Evolutionary conservation across 768 basidiomycete genomes (phyloP).

Genomic region (Podaxis rugospora): DNA sequence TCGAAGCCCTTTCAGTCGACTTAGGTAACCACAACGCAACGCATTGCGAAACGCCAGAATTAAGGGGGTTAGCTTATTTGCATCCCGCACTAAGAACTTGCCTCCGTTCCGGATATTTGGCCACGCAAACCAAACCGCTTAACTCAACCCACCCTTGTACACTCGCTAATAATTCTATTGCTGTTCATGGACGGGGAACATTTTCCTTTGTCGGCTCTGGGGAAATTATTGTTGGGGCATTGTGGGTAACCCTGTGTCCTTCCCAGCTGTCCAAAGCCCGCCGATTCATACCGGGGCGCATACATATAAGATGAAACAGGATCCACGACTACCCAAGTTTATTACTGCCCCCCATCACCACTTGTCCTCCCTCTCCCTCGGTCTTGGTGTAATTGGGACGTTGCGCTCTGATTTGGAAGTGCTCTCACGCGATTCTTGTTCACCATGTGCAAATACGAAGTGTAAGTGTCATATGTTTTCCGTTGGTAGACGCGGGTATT

Average conservation of each 20-base stretch:
- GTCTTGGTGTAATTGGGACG: background rate
- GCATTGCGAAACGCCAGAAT: slow-evolving; percentile 4
- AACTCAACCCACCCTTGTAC: slow-evolving; percentile 2
- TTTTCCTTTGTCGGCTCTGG: slow-evolving; percentile 8
- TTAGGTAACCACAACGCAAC: slow-evolving; percentile 7
- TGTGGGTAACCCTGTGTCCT: slow-evolving; percentile 9
- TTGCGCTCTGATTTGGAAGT: background rate
- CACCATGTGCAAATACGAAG: slow-evolving; percentile 32
- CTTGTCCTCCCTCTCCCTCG: background rate
- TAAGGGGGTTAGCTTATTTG: background rate
- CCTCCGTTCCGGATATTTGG: slow-evolving; percentile 1
- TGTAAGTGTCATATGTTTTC: slow-evolving; percentile 19
- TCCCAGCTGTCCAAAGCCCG: slow-evolving; percentile 4
- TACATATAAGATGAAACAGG: slow-evolving; percentile 10
- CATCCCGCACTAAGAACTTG: background rate
- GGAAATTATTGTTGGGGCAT: background rate
- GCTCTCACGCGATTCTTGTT: background rate
- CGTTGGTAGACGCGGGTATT: background rate
- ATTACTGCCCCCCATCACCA: background rate
- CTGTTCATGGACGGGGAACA: slow-evolving; percentile 1
- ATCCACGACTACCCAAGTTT: background rate
- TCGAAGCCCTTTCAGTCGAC: slow-evolving; percentile 1
- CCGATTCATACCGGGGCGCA: slow-evolving; percentile 3
- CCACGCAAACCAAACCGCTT: slow-evolving; percentile 8
- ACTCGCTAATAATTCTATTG: slow-evolving; percentile 2